These are phyloP conservation scores for Diaporthe citrichinensis DNA, from an alignment of 2,329 filamentous ascomycete species.

Conservation along the genomic window DNA sequence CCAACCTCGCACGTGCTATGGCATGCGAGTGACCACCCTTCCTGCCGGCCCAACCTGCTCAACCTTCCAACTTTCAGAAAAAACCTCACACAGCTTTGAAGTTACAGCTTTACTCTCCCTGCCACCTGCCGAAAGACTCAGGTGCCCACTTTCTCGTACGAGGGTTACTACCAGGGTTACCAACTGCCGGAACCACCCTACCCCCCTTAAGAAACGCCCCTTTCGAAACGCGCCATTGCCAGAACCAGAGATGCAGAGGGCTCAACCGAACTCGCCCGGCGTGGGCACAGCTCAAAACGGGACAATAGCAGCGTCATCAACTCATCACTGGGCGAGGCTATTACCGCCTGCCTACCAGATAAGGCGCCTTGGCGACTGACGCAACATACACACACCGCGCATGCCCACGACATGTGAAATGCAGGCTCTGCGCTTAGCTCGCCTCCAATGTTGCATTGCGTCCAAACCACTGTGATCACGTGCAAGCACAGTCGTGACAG, in stretches of 20 bases:
- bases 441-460: conserved; percentile 1
- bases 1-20: neutral
- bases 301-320: neutral
- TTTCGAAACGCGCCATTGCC: conserved; percentile 8
- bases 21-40: conserved; percentile 14
- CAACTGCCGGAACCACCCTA: conserved; percentile 4
- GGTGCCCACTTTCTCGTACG: neutral
- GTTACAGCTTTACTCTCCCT: neutral
- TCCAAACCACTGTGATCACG: neutral
- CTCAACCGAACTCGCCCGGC: conserved; percentile 6
- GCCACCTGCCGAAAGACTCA: neutral
- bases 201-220: neutral
- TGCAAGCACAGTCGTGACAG: no score
- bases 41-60: neutral
- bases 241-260: neutral
- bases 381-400: neutral
- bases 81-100: neutral
- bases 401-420: neutral
- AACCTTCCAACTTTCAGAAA: neutral
- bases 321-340: neutral
- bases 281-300: neutral
- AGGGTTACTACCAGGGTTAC: conserved; percentile 3
- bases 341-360: neutral
- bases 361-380: neutral
- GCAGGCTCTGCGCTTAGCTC: neutral